Conservation (phyloP, 2,329 filamentous ascomycete genomes). For the Diatrype stigma region DNA sequence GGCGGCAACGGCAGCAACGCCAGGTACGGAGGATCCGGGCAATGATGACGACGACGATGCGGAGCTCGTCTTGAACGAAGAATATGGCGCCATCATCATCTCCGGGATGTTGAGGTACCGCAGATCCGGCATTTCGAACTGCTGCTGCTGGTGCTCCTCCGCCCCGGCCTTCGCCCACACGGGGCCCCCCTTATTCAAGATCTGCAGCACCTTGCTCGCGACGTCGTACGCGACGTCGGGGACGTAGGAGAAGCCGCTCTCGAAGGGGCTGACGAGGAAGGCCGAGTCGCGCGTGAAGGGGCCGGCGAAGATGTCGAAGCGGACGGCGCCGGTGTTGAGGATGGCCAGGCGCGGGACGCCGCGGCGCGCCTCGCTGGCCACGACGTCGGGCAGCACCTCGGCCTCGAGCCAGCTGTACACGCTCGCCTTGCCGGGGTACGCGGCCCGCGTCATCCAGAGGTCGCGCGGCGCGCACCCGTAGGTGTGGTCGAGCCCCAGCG, state of each 20-base stretch:
- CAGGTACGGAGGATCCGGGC: conserved; percentile 1
- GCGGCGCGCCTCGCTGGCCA: conserved; percentile 53
- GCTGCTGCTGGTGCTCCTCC: not conserved
- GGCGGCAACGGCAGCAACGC: conserved; percentile 1
- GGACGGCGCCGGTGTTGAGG: conserved; percentile 84
- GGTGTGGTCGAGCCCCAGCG: conserved; percentile 65
- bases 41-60: no score
- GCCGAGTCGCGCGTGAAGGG: conserved; percentile 84
- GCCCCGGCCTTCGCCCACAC: conserved; percentile 34
- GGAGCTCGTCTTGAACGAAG: conserved; percentile 2
- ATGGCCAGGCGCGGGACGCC: conserved; percentile 67
- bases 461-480: conserved; percentile 81
- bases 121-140: conserved; percentile 29
- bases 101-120: conserved; percentile 49
- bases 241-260: conserved; percentile 70
- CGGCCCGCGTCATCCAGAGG: conserved; percentile 76
- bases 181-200: conserved; percentile 52
- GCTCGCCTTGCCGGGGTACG: conserved; percentile 69
- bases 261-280: conserved; percentile 84
- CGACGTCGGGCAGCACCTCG: conserved; percentile 65
- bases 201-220: conserved; percentile 63
- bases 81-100: conserved; percentile 22
- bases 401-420: conserved; percentile 79
- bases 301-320: conserved; percentile 94
- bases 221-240: conserved; percentile 75